These are phyloP conservation scores for Umbellularia californica DNA, from an alignment of 164 flowering plant genomes.

Conservation along the genomic window DNA sequence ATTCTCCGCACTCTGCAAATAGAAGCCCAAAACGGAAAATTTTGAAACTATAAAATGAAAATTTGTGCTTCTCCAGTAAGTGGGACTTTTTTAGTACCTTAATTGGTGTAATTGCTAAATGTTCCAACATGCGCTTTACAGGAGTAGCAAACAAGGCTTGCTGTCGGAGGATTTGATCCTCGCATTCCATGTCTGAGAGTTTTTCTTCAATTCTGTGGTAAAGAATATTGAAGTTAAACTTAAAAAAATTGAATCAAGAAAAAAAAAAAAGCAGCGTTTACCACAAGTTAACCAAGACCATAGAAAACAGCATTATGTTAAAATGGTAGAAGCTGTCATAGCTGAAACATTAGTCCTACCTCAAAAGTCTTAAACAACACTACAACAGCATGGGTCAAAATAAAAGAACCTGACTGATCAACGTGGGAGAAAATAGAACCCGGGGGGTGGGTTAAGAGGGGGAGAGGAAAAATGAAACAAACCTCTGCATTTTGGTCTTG, in stretches of 20 bases:
- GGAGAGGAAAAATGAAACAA: neutral
- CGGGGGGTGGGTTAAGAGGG: no score
- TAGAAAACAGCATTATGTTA: neutral
- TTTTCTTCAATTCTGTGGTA: constrained; percentile 77
- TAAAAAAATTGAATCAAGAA: neutral
- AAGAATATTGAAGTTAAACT: neutral
- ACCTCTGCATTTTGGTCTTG: constrained; percentile 87
- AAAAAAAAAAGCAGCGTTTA: neutral
- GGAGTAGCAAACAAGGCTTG: constrained; percentile 53
- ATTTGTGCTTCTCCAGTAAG: neutral
- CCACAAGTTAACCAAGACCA: neutral
- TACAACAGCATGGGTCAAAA: neutral
- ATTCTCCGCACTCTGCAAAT: constrained; percentile 66
- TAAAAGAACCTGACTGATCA: neutral
- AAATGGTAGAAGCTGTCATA: neutral
- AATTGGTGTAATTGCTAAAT: constrained; percentile 29
- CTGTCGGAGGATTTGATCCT: constrained; percentile 73
- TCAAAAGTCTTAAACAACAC: neutral
- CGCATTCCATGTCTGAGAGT: constrained; percentile 69
- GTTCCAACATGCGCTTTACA: constrained; percentile 44
- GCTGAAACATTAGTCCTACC: constrained; percentile 1
- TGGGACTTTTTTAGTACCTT: constrained; percentile 27
- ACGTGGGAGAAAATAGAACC: no score
- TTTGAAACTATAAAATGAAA: neutral
- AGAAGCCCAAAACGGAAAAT: neutral